phyloP scores from a whole-genome alignment of 306 rosid genomes.

The Inga laurina region DNA sequence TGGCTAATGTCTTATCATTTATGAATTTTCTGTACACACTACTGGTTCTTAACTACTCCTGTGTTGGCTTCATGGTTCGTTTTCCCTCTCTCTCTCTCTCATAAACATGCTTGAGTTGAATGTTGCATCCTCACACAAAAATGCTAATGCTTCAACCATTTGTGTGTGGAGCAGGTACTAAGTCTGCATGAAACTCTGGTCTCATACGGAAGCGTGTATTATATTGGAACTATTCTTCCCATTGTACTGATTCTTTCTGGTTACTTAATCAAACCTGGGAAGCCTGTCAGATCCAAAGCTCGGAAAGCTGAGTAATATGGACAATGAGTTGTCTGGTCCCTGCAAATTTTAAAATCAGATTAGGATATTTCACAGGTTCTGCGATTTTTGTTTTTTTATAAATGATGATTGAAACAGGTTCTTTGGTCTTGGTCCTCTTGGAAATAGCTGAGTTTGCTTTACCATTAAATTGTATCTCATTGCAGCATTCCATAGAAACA shows the following conservation, averaged over 20 bases:
- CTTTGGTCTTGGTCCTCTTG: conserved; percentile 22
- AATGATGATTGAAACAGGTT: conserved; percentile 27
- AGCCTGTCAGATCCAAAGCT: conserved; percentile 62
- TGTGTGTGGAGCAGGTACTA: conserved; percentile 59
- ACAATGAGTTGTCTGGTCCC: conserved; percentile 26
- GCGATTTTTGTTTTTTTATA: conserved; percentile 18
- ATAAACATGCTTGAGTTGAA: not conserved
- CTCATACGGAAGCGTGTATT: conserved; percentile 84
- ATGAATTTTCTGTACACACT: conserved; percentile 77
- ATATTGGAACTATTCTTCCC: conserved; percentile 78
- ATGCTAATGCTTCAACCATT: conserved; percentile 17
- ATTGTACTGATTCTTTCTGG: conserved; percentile 60
- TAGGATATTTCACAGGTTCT: conserved; percentile 37
- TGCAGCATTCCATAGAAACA: conserved; percentile 4
- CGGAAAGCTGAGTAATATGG: conserved; percentile 69
- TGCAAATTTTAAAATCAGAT: conserved; percentile 36
- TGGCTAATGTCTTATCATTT: conserved; percentile 56
- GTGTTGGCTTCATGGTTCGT: conserved; percentile 92
- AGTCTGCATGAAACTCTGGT: conserved; percentile 86
- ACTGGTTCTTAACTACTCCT: conserved; percentile 90
- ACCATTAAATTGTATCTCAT: conserved; percentile 34
- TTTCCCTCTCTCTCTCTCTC: conserved; percentile 41
- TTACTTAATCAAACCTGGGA: conserved; percentile 70
- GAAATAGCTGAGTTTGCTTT: conserved; percentile 24
- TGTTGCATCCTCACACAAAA: conserved; percentile 7